phyloP scores from a whole-genome alignment of 139 green algal species.

The Asterochloris sp. region DNA sequence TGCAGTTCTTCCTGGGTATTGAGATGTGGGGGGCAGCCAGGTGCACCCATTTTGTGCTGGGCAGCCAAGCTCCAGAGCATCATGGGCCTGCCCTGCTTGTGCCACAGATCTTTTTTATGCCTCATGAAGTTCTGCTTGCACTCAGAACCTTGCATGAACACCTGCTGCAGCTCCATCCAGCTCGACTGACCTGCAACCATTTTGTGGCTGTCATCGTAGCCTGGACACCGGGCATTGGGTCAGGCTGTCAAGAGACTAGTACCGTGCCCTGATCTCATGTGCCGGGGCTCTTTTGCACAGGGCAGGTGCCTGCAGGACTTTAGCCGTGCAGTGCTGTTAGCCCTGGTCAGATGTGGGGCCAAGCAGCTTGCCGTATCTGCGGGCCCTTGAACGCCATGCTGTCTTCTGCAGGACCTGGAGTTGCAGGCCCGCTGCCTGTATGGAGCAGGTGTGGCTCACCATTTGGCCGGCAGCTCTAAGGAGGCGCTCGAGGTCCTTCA shows the following conservation, averaged over 20 bases:
- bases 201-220: too few relatives aligned
- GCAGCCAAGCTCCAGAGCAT: too few relatives aligned
- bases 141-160: too few relatives aligned
- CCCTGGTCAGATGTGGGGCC: background rate
- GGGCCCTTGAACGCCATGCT: background rate
- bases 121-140: too few relatives aligned
- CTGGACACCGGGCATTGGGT: background rate
- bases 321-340: background rate
- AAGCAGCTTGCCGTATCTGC: background rate
- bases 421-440: conserved; percentile 22
- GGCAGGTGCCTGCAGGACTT: too few relatives aligned
- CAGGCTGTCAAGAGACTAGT: background rate
- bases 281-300: background rate
- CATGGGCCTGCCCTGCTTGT: too few relatives aligned
- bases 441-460: conserved; percentile 30
- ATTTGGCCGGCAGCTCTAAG: conserved; percentile 31
- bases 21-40: too few relatives aligned
- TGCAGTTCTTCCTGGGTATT: too few relatives aligned
- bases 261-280: background rate
- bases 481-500: conserved; percentile 28
- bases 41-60: too few relatives aligned
- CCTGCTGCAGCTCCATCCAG: too few relatives aligned
- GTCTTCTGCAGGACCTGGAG: conserved; percentile 16
- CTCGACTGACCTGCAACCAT: too few relatives aligned
- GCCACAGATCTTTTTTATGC: too few relatives aligned